These are phyloP conservation scores for Suillus subluteus DNA, from an alignment of 768 basidiomycete species.

Conservation along the genomic window DNA sequence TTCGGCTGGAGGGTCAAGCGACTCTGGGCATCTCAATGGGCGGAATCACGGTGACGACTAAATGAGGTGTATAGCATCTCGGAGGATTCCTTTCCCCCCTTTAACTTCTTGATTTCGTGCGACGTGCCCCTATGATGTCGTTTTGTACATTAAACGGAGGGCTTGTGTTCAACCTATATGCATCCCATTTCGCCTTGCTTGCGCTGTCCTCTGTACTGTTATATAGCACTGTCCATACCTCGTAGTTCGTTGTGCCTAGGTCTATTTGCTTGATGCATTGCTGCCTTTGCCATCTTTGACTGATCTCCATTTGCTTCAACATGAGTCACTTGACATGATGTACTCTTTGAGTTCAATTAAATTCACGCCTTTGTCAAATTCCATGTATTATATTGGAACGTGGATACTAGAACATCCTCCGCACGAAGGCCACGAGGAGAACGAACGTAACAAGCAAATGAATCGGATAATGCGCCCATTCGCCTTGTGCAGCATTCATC, in stretches of 20 bases:
- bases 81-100: conserved; percentile 17
- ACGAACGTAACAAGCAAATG: neutral
- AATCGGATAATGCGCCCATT: neutral
- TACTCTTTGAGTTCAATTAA: conserved; percentile 6
- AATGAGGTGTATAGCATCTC: conserved; percentile 26
- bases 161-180: conserved; percentile 16
- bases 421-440: conserved; percentile 7
- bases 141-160: conserved; percentile 31
- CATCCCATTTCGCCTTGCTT: conserved; percentile 18
- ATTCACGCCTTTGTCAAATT: neutral
- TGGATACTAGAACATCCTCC: neutral
- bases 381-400: conserved; percentile 4
- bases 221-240: conserved; percentile 33
- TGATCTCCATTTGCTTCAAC: conserved; percentile 6
- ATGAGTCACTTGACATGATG: neutral
- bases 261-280: conserved; percentile 24
- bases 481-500: neutral
- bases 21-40: conserved; percentile 23
- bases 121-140: conserved; percentile 25
- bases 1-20: conserved; percentile 36
- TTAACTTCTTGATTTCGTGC: conserved; percentile 13
- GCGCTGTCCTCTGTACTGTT: conserved; percentile 33
- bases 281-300: conserved; percentile 22
- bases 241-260: conserved; percentile 20
- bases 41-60: conserved; percentile 37